phyloP scores from a whole-genome alignment of 202 grass and related monocot species.

The Carex arenaria region DNA sequence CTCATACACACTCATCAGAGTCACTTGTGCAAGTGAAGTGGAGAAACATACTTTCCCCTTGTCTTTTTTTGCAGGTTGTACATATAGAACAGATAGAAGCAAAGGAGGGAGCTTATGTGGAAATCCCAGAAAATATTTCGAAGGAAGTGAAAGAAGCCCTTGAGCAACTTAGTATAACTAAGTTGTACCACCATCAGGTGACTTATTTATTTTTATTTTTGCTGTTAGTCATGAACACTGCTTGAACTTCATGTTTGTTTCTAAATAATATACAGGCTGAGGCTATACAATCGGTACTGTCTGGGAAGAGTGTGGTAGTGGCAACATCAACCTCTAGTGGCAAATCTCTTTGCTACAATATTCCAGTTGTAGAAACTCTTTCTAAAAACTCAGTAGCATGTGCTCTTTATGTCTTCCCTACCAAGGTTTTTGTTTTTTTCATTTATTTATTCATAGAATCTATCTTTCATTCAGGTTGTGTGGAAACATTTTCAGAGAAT shows the following conservation, averaged over 20 bases:
- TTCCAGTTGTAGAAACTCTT: slow-evolving; percentile 85
- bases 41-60: slow-evolving; percentile 2
- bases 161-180: slow-evolving; percentile 62
- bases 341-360: slow-evolving; percentile 94
- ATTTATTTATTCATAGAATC: slow-evolving; percentile 1
- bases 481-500: slow-evolving; percentile 16
- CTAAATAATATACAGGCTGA: slow-evolving; percentile 49
- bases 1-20: not conserved
- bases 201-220: not conserved
- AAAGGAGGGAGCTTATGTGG: slow-evolving; percentile 46
- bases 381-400: slow-evolving; percentile 46
- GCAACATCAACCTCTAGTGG: slow-evolving; percentile 96
- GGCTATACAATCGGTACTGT: slow-evolving; percentile 59
- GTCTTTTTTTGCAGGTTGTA: slow-evolving; percentile 51
- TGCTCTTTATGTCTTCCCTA: slow-evolving; percentile 95
- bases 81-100: slow-evolving; percentile 69
- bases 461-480: not conserved
- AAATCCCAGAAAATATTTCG: slow-evolving; percentile 63
- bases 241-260: slow-evolving; percentile 20
- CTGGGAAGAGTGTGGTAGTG: slow-evolving; percentile 66
- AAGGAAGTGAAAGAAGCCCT: slow-evolving; percentile 50
- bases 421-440: slow-evolving; percentile 51
- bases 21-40: not conserved
- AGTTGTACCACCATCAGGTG: slow-evolving; percentile 89
- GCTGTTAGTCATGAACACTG: slow-evolving; percentile 4